Evolutionary conservation across 2,329 filamentous ascomycete species (phyloP).

Genomic region (Curvularia verruculosa): DNA sequence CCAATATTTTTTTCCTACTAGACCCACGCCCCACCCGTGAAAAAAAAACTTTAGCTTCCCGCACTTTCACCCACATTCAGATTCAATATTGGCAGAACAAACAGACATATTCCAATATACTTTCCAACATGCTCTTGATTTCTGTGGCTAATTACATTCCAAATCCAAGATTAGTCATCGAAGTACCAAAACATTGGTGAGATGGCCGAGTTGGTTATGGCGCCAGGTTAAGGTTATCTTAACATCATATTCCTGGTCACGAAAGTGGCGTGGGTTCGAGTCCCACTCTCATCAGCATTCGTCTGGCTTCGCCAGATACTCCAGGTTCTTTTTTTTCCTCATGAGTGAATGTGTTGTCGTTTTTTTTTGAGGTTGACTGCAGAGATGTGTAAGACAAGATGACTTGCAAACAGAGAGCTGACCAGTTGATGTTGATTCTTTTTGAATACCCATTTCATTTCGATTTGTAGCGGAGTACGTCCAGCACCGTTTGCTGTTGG

Average conservation of each 20-base stretch:
- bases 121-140: neutral
- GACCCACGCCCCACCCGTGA: neutral
- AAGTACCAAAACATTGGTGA: conserved; percentile 7
- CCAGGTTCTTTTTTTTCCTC: conserved; percentile 27
- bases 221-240: conserved; percentile 19
- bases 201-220: conserved; percentile 18
- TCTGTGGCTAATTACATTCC: neutral
- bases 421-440: neutral
- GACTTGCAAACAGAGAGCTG: neutral
- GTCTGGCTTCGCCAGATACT: conserved; percentile 23
- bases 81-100: neutral
- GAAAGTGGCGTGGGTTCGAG: conserved; percentile 49
- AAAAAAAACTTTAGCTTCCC: conserved; percentile 1
- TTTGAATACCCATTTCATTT: neutral
- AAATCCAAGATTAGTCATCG: neutral
- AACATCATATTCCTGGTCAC: conserved; percentile 39
- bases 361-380: neutral
- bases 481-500: neutral
- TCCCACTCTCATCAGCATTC: conserved; percentile 48
- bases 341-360: neutral
- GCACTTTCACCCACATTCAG: neutral
- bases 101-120: neutral
- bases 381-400: neutral
- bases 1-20: neutral
- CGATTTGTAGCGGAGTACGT: neutral